These are phyloP conservation scores for Panicum virgatum DNA, from an alignment of 202 grass and related monocot species.

Conservation along the genomic window DNA sequence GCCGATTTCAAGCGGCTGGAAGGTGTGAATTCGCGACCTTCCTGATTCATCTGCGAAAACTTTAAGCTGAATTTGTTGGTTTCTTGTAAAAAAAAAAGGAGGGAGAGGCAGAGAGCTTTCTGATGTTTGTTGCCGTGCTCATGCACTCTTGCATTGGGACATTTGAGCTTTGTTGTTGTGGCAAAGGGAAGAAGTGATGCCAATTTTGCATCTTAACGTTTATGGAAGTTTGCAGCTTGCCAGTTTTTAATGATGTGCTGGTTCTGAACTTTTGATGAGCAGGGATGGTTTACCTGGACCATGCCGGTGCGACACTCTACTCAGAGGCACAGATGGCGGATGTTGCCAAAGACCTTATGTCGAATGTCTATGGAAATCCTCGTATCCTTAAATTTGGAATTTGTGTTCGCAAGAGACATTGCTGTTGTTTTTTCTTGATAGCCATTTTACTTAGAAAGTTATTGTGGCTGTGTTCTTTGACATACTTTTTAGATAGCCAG, in stretches of 20 bases:
- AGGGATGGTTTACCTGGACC: conserved; percentile 86
- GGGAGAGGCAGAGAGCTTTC: neutral
- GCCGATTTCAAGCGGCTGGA: conserved; percentile 81
- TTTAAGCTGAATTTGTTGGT: neutral
- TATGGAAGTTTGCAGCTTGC: neutral
- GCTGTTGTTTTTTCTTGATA: neutral
- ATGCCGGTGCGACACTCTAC: conserved; percentile 78
- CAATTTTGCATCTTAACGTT: conserved; percentile 1
- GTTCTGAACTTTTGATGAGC: conserved; percentile 27
- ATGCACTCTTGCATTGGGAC: neutral
- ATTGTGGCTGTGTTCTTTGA: conserved; percentile 40
- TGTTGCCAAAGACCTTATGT: conserved; percentile 60
- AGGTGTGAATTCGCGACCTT: conserved; percentile 40
- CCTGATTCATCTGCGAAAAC: neutral
- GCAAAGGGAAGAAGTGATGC: neutral
- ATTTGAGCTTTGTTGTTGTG: neutral
- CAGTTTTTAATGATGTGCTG: neutral
- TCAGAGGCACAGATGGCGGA: conserved; percentile 82
- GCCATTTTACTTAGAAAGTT: neutral
- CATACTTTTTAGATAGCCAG: conserved; percentile 74
- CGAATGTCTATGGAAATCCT: conserved; percentile 91
- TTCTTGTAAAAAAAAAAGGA: neutral
- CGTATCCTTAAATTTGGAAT: conserved; percentile 64
- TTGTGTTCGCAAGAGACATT: neutral
- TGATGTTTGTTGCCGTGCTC: neutral